Base-by-base conservation (phyloP, 345 rosid species). In the Carallia brachiata region DNA sequence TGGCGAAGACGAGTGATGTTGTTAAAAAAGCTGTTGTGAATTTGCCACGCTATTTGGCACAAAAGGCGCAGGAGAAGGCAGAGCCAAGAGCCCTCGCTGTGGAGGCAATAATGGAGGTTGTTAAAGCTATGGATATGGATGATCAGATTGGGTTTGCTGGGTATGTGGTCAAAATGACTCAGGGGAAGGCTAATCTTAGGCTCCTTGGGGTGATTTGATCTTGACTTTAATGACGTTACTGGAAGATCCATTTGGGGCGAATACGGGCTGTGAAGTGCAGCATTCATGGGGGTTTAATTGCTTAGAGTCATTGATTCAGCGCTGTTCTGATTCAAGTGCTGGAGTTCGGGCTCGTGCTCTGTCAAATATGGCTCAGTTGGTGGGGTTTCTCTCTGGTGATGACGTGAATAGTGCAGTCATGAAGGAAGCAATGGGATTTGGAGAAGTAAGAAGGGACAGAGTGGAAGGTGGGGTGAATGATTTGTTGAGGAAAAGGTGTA, bases 21-120 rank as follows among this genome's bases (percentile, higher is more conserved):
- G 59, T 88, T 70, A 85, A 81, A 63, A 85, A 84, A 52, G 89
- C 93, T 1, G 72, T 86, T 10, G 78, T 78, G 56, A 90, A 83
- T 83, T 82, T 91, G 66, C 97, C 91, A 0, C 86, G 74, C 77
- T 91, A 84, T 75, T 75, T 94, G 80, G 85, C 67, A 57, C 85
- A 78, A 16, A 92, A 87, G 86, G 96, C 95, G 10, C 97, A 92
- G 17, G 98, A 87, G 86, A 94, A 90, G 85, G 92, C 93, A 1
- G 97, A 91, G 77, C 88, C 85, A 0, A 85, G 98, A 76, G 93
- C 89, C 9, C 74, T 70, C 63, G 97, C 93, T 0, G 97, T 88
- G 79, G 98, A 90, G 69, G 89, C 95, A 4, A 85, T 90, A 62
- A 53, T 88, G 74, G 96, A 90, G 79, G 81, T 94, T 56, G 87